Conservation (phyloP, 495 filamentous ascomycete genomes). For the Neurospora sublineolata region DNA sequence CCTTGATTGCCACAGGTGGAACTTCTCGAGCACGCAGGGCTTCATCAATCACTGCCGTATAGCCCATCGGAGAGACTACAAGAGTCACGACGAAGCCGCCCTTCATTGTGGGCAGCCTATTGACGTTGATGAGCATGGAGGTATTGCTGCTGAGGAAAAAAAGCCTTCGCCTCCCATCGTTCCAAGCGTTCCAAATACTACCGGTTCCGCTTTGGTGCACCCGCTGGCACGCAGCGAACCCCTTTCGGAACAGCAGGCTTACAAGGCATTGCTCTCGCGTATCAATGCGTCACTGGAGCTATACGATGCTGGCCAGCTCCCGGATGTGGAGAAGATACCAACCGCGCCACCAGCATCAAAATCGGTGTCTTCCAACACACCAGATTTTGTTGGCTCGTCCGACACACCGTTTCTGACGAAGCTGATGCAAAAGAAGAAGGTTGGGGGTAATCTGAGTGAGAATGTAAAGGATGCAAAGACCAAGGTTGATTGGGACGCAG, state of each 20-base stretch:
- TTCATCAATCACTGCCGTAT: conserved; percentile 99
- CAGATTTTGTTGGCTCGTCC: conserved; percentile 46
- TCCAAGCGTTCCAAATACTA: conserved; percentile 1
- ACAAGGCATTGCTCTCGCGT: conserved; percentile 35
- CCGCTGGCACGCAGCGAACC: conserved; percentile 52
- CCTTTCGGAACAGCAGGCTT: conserved; percentile 42
- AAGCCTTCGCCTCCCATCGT: conserved; percentile 20
- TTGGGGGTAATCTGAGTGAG: conserved; percentile 49
- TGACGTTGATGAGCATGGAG: conserved; percentile 53
- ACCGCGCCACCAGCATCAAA: conserved; percentile 2
- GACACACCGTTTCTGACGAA: conserved; percentile 68
- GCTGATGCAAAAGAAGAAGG: conserved; percentile 53
- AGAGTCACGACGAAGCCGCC: conserved; percentile 92
- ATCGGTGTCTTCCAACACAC: neutral
- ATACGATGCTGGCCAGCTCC: conserved; percentile 35
- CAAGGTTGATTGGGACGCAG: conserved; percentile 40
- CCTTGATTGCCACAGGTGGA: conserved; percentile 72
- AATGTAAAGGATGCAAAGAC: conserved; percentile 48
- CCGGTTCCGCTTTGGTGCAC: conserved; percentile 50
- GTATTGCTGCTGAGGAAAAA: conserved; percentile 41
- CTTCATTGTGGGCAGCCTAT: conserved; percentile 73
- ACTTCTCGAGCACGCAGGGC: conserved; percentile 91
- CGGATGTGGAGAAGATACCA: conserved; percentile 32
- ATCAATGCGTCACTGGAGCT: conserved; percentile 36
- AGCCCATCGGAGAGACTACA: conserved; percentile 78